Evolutionary conservation across 2,329 filamentous ascomycete species (phyloP).

Genomic region (Leptosphaerulina australis): DNA sequence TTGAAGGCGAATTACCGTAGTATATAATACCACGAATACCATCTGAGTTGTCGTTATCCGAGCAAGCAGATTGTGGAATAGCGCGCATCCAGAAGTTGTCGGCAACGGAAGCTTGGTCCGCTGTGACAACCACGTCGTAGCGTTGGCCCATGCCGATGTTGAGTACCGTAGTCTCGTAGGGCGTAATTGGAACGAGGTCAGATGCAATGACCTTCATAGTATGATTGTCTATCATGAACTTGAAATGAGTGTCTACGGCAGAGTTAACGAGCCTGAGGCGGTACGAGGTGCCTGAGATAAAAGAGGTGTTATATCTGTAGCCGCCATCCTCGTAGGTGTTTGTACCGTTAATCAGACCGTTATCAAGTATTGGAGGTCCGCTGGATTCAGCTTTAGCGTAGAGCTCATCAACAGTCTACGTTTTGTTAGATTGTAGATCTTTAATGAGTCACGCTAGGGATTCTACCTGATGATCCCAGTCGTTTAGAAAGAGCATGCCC

Average conservation of each 20-base stretch:
- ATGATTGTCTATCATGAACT: slow-evolving; percentile 54
- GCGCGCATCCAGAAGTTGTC: slow-evolving; percentile 48
- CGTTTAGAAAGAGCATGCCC: slow-evolving; percentile 51
- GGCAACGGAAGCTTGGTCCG: slow-evolving; percentile 33
- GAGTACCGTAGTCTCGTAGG: slow-evolving; percentile 49
- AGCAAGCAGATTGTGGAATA: slow-evolving; percentile 50
- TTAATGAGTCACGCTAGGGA: not conserved
- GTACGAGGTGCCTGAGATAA: slow-evolving; percentile 50
- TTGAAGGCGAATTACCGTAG: slow-evolving; percentile 34
- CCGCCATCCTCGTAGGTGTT: slow-evolving; percentile 47
- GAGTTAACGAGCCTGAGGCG: slow-evolving; percentile 53
- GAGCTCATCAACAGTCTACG: slow-evolving; percentile 45
- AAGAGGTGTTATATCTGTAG: slow-evolving; percentile 45
- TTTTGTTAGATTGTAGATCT: not conserved
- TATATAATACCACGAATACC: slow-evolving; percentile 51
- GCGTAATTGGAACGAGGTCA: slow-evolving; percentile 52
- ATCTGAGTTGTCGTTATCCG: slow-evolving; percentile 39
- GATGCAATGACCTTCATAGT: slow-evolving; percentile 52
- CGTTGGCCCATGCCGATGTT: slow-evolving; percentile 52
- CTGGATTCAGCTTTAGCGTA: slow-evolving; percentile 35
- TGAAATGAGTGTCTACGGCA: slow-evolving; percentile 50
- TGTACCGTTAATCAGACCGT: slow-evolving; percentile 54
- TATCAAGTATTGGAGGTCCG: slow-evolving; percentile 48
- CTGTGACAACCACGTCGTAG: slow-evolving; percentile 47
- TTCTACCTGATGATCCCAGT: slow-evolving; percentile 43